Base-by-base conservation (phyloP, 2,329 filamentous ascomycete species). In the Paracorniculantispora psalliotae region DNA sequence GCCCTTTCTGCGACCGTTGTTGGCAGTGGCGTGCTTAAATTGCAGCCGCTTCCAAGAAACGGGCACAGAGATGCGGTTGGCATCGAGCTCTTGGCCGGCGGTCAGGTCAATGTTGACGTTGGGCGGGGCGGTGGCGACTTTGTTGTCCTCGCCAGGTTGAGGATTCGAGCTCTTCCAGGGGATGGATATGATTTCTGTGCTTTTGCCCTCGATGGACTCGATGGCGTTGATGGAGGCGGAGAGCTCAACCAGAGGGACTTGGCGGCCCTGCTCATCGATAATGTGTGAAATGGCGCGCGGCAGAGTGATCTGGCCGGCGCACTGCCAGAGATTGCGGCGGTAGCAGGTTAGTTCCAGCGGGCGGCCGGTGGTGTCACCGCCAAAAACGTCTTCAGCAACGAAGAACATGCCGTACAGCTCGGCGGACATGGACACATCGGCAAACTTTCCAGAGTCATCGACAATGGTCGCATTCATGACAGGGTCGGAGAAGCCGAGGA, bases 1-100 rank as follows among this genome's bases (percentile, higher is more conserved):
- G 63, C 96, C 93, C 74, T 97, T 97, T 65, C 93, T 84, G 57
- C 93, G 85, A 13, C 93, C 93, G 69, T 97, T 97, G 72, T 97
- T 97, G 53, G 93, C 93, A 0, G 93, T 97, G 2, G 93, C 93
- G 66, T 96, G 94, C 68, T 96, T 90, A 73, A 97, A 97, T 72
- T 97, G 93, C 60, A 97, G 76, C 57, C 93, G 81, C 73, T 96
- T 97, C 93, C 93, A 97, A 35, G 91, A 88, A 56, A 97, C 87
- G 1, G 92, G 90, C 59, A 96, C 85, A 41, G 85, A 90, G 9
- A 93, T 86, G 59, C 86, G 88, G 59, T 90, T 86, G 1, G 87
- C 87, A 68, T 96, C 92, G 37, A 96, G 82, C 79, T 77, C 91
- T 77, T 85, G 83, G 21, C 82, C 84, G 28, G 77, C 75, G 53